A percentile compares a stretch with the other conserved stretches of the same genome.
Evolutionary conservation across 805 yeast species (phyloP).

Genomic region (Clavispora phyllophila): DNA sequence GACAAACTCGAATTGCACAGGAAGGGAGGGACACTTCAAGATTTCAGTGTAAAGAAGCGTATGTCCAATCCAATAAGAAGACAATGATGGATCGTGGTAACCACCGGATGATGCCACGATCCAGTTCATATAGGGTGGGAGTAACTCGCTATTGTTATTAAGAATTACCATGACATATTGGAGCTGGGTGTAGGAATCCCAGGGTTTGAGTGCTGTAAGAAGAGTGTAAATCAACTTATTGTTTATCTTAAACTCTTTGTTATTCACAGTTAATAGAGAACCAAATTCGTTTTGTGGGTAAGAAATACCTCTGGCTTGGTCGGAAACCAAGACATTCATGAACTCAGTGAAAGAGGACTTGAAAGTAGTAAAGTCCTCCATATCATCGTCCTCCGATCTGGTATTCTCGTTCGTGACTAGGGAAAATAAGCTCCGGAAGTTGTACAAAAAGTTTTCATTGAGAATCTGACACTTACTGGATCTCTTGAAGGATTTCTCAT

Average conservation of each 20-base stretch:
- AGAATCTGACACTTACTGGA: conserved; percentile 69
- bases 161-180: conserved; percentile 50
- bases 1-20: conserved; percentile 47
- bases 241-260: conserved; percentile 51
- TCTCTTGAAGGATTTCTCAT: conserved; percentile 58
- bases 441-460: conserved; percentile 68
- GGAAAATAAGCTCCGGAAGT: conserved; percentile 46
- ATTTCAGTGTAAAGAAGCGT: conserved; percentile 57
- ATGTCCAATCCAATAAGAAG: conserved; percentile 81
- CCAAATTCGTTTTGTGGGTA: conserved; percentile 48
- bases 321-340: conserved; percentile 45
- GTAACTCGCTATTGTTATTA: conserved; percentile 56
- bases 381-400: conserved; percentile 14
- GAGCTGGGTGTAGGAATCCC: conserved; percentile 68
- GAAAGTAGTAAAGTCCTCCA: conserved; percentile 32
- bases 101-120: conserved; percentile 55
- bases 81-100: conserved; percentile 69
- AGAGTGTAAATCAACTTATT: conserved; percentile 65
- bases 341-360: conserved; percentile 37
- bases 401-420: conserved; percentile 8
- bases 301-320: conserved; percentile 43
- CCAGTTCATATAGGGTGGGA: conserved; percentile 64
- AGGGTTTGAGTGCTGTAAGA: conserved; percentile 66
- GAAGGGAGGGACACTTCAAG: conserved; percentile 49
- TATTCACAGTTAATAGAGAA: conserved; percentile 43